A percentile compares a stretch with the other conserved stretches of the same genome.
phyloP scores from a whole-genome alignment of 73 alveolate genomes.

The Paramecium primaurelia region DNA sequence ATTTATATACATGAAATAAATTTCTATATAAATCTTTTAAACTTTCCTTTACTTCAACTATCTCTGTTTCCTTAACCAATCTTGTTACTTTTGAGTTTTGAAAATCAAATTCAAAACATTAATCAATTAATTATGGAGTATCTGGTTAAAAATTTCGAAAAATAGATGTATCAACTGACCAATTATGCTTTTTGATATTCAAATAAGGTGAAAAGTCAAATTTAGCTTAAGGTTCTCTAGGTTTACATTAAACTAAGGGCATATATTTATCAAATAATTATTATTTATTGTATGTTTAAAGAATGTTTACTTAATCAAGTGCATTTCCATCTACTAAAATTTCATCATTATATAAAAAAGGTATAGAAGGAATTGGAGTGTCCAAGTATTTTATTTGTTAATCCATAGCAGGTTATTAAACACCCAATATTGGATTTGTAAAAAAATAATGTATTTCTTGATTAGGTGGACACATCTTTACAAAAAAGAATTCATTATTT shows the following conservation, averaged over 20 bases:
- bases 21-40: not conserved
- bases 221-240: not conserved
- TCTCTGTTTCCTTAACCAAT: not conserved
- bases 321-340: not conserved
- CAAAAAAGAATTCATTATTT: conserved; percentile 58
- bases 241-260: conserved; percentile 11
- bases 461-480: conserved; percentile 85
- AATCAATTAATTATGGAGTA: not conserved
- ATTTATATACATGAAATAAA: not conserved
- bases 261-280: not conserved
- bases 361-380: not conserved
- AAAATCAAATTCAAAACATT: conserved; percentile 43
- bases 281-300: not conserved
- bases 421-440: conserved; percentile 33
- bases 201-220: conserved; percentile 29
- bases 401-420: not conserved
- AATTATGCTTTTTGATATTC: not conserved
- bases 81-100: not conserved
- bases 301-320: not conserved
- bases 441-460: conserved; percentile 66
- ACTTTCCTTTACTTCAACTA: not conserved
- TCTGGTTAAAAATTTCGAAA: conserved; percentile 31
- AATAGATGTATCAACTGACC: conserved; percentile 32
- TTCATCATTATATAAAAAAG: conserved; percentile 22
- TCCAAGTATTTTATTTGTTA: not conserved